Percentiles rank a stretch among this genome's conserved stretches.
Conservation (phyloP, 2,329 filamentous ascomycete species). For the Cercospora sp. region DNA sequence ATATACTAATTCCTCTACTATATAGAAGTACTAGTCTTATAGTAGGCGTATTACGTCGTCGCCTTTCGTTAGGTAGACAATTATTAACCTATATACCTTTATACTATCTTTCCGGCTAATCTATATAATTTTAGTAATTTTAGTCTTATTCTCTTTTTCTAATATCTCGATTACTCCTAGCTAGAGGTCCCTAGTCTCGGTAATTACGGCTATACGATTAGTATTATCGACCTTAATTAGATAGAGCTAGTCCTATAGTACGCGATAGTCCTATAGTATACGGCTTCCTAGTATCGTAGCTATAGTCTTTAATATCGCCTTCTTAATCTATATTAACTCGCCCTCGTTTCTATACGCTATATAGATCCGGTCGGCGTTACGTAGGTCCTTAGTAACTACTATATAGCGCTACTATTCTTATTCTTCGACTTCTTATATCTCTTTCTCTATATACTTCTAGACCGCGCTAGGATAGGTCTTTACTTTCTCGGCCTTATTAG, state of each 20-base stretch:
- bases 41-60: neutral
- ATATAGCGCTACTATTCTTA: neutral
- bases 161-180: neutral
- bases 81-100: neutral
- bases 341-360: neutral
- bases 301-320: neutral
- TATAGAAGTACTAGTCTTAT: neutral
- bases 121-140: neutral
- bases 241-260: neutral
- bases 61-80: neutral
- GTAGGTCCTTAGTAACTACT: neutral
- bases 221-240: neutral
- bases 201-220: neutral
- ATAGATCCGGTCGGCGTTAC: neutral
- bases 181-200: neutral
- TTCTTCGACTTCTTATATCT: neutral
- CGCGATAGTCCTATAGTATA: neutral
- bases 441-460: too few relatives aligned
- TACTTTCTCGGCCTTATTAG: too few relatives aligned
- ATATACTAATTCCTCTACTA: neutral
- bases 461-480: too few relatives aligned
- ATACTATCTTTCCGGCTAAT: neutral
- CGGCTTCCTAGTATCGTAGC: neutral
- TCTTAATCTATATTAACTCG: neutral
- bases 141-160: neutral